phyloP scores from a whole-genome alignment of 1,284 basidiomycete species.

The Vanrija sp. region DNA sequence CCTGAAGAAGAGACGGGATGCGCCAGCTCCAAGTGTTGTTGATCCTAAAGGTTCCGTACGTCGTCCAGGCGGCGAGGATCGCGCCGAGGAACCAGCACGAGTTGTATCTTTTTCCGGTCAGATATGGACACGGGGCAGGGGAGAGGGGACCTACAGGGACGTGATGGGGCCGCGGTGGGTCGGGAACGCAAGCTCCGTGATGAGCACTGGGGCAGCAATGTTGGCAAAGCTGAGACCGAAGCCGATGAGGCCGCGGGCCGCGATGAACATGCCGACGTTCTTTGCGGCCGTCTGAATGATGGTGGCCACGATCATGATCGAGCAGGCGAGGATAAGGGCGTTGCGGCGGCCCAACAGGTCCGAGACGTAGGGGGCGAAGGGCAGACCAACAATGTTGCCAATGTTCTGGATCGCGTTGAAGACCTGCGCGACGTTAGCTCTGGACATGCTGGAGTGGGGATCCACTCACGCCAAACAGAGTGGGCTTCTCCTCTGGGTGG shows the following conservation, averaged over 20 bases:
- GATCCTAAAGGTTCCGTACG: conserved; percentile 25
- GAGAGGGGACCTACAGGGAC: too few relatives aligned
- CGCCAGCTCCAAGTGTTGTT: conserved; percentile 31
- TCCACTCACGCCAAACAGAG: conserved; percentile 17
- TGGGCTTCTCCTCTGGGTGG: conserved; percentile 1
- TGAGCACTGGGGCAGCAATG: conserved; percentile 62
- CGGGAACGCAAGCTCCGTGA: conserved; percentile 72
- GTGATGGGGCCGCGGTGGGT: conserved; percentile 59
- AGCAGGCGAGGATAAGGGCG: conserved; percentile 27
- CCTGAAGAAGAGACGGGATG: conserved; percentile 49
- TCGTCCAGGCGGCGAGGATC: background rate
- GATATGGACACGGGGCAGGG: background rate
- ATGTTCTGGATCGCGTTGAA: conserved; percentile 22
- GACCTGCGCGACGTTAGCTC: background rate
- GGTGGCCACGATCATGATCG: conserved; percentile 27
- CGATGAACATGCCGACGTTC: conserved; percentile 65
- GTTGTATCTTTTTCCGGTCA: too few relatives aligned
- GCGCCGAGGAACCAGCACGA: conserved; percentile 6
- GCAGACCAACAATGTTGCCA: conserved; percentile 16
- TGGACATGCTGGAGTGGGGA: conserved; percentile 16
- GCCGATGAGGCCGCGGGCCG: conserved; percentile 59
- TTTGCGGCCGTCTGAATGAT: conserved; percentile 43
- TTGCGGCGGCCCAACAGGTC: conserved; percentile 32
- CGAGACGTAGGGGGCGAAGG: conserved; percentile 22
- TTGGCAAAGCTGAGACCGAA: conserved; percentile 46